Conservation (phyloP, 257 asterid species). For the Fraxinus pennsylvanica region DNA sequence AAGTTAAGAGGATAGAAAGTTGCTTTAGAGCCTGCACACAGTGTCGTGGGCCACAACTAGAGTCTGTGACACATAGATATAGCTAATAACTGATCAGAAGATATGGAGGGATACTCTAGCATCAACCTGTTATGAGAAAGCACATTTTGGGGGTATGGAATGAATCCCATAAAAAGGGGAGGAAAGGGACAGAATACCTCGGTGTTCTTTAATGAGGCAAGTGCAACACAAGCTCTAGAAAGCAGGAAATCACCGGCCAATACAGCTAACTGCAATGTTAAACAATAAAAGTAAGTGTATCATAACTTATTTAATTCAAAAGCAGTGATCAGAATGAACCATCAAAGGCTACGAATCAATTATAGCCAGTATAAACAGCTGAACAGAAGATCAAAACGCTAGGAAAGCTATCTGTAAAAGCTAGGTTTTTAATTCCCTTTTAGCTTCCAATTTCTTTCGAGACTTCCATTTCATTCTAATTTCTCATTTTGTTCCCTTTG, state of each 20-base stretch:
- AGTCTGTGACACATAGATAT: neutral
- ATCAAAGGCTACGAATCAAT: neutral
- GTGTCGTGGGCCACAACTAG: neutral
- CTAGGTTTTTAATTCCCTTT: neutral
- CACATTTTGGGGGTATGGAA: neutral
- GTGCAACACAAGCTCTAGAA: slow-evolving; percentile 95
- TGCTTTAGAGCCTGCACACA: neutral
- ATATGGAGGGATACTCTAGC: neutral
- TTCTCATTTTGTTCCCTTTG: neutral
- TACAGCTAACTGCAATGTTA: slow-evolving; percentile 74
- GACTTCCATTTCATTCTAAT: neutral
- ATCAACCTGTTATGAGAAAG: neutral
- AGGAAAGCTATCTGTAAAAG: neutral
- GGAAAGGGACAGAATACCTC: slow-evolving; percentile 53
- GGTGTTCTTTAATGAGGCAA: slow-evolving; percentile 88
- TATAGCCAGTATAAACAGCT: neutral
- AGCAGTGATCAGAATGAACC: neutral
- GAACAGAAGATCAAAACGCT: neutral
- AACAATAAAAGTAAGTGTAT: slow-evolving; percentile 21
- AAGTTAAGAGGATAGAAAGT: neutral
- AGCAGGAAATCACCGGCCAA: slow-evolving; percentile 95
- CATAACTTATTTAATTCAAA: neutral
- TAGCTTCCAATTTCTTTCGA: neutral
- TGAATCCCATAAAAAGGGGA: slow-evolving; percentile 9
- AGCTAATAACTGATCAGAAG: neutral